phyloP scores from a whole-genome alignment of 805 yeast genomes.

The Metschnikowia lochheadii region DNA sequence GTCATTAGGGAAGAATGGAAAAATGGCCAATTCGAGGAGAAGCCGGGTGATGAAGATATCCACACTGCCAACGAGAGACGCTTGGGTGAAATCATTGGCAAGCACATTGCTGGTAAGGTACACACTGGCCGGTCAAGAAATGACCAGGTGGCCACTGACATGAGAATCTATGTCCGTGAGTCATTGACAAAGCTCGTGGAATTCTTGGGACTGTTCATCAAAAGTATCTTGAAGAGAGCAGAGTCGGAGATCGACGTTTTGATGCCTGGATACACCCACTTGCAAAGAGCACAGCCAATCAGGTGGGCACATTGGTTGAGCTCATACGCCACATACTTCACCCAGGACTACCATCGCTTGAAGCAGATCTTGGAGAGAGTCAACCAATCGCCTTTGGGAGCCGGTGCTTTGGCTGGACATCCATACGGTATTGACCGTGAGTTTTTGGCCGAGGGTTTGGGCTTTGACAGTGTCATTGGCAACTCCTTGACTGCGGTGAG shows the following conservation, averaged over 20 bases:
- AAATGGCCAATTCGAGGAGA: constrained; percentile 59
- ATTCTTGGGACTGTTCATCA: constrained; percentile 58
- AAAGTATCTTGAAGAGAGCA: constrained; percentile 69
- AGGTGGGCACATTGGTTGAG: constrained; percentile 98
- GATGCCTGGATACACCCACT: constrained; percentile 99
- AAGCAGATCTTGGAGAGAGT: constrained; percentile 75
- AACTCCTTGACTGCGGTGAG: constrained; percentile 95
- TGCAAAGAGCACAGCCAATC: constrained; percentile 99
- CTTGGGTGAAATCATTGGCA: constrained; percentile 93
- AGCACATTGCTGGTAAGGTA: constrained; percentile 91
- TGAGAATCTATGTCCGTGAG: constrained; percentile 90
- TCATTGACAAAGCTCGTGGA: constrained; percentile 58
- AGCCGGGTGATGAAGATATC: constrained; percentile 93
- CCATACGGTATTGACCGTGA: constrained; percentile 99
- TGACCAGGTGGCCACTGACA: constrained; percentile 99
- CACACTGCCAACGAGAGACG: constrained; percentile 99
- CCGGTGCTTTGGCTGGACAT: constrained; percentile 98
- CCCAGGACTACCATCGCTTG: constrained; percentile 84
- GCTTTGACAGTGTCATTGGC: constrained; percentile 84
- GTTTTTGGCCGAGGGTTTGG: constrained; percentile 72
- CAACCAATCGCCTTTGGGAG: constrained; percentile 88
- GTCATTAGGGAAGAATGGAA: constrained; percentile 79
- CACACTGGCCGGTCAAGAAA: constrained; percentile 99
- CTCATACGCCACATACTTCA: constrained; percentile 89
- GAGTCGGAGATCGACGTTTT: constrained; percentile 80